Base-by-base conservation (phyloP, 495 filamentous ascomycete genomes). In the Trichoderma orchidacearum region DNA sequence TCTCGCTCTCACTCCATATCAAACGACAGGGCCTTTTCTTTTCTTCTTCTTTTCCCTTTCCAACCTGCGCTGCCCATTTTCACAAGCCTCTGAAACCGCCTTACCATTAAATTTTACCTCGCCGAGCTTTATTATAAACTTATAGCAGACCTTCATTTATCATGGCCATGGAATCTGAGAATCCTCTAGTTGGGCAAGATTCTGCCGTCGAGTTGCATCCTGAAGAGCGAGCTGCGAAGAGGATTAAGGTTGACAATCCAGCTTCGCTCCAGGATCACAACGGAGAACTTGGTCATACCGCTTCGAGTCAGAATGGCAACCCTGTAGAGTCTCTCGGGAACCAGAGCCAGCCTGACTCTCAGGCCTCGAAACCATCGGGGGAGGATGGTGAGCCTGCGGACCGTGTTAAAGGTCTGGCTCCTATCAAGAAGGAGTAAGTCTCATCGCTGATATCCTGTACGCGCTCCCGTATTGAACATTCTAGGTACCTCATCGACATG, bases 341-440 rank as follows among this genome's bases (percentile, higher is more conserved):
- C 30, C 52, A 31, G 8, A 18, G 15, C 29, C 23, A 56, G 13
- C 32, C 63, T 1, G 21, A 15, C n/a, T 12, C 21, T 3, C 30
- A 29, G 21, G 30, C 11, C 30, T 8, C 18, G 15, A 35, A 45
- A 27, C 32, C 35, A 36, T 35, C 5, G 8, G 64, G 5, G 34
- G 71, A 61, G 68, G 68, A 51, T 58, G 51, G 53, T 55, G 58
- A 51, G 67, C 59, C 30, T 8, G 34, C 53, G 62, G 64, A 63
- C 63, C 60, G 34, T 62, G 59, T 60, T 56, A 74, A 80, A 64
- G 92, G 91, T 30, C 76, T 92, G 58, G 89, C 89, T 30, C 80
- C 83, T 1, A 84, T 98, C 63, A 96, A 95, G 68, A 63, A 80
- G 57, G 91, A 96, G 87, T 96, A 70, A 66, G 81, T 70, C 53